Base-by-base conservation (phyloP, 2,329 filamentous ascomycete genomes). In the Epichloe elymi region DNA sequence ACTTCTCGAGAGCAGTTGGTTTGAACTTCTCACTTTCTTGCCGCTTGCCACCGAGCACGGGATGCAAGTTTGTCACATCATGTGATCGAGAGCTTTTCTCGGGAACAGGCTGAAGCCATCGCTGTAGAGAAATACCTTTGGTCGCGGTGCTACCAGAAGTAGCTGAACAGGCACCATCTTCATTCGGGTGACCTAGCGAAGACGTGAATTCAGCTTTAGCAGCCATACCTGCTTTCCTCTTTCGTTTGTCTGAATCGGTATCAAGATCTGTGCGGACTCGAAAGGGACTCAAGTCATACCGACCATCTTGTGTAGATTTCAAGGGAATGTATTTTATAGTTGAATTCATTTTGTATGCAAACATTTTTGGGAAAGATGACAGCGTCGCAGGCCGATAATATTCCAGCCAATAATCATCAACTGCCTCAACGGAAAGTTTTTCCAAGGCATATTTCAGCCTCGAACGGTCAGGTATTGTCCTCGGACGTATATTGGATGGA, bases 391-490 rank as follows among this genome's bases (percentile, higher is more conserved):
- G 93, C 14, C 90, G 82, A 64, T 98, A 98, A 65, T 96, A 97
- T 64, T 98, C 93, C 7, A 93, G 74, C 93, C 93, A 98, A 67
- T 95, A 98, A 65, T 97, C 89, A 62, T 97, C 91, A 54, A 88
- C 88, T 53, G 78, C 80, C 3, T 74, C 70, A 3, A 85, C 68
- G 6, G 72, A 71, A 54, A 72, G 75, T 30, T 64, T 63, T 12
- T 58, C 57, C 7, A 63, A 57, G 20, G 70, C 65, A 37, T 66
- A 64, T 3, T 68, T 68, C 38, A 65, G 59, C 54, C 59, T 65
- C 6, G 68, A 62, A 33, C 65, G 67, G 11, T 75, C 73, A 4
- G 82, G 81, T 42, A 86, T 59, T 15, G 50, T 62, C 42, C 82
- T 75, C 39, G 80, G 73, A 57, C 85, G 73, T 12, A 98, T 75